Evolutionary conservation across 352 stramenopile species (phyloP), one percentile per base, ranked within the genome.

Genomic region (Pythium diclinum): DNA sequence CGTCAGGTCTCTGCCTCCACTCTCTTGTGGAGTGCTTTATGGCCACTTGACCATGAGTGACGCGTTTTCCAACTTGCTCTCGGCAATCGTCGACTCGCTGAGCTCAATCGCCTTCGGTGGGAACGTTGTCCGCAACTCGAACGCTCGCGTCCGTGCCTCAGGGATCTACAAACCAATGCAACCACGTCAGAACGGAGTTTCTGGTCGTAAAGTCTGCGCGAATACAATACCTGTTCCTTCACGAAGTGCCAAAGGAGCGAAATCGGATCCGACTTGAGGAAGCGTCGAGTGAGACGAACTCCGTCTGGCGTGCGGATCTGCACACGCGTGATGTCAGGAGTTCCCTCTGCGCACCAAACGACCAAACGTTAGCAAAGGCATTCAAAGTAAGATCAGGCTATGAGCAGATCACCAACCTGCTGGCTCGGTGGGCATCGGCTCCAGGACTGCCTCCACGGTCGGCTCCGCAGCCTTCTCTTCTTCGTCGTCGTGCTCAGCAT

Each of bases 31-130:
- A 13, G 5, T 11, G 42, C n/a, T 25, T 71, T 51, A 79, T 9
- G 65, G 53, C 86, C 86, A 94, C 51, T 92, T 83, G 66, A 94
- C 73, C 72, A 89, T 87, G 42, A 94, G 71, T 56, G 83, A 87
- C 44, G 83, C 82, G 61, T 92, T 92, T 53, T 83, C 81, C 10
- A 94, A 76, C 46, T 89, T 79, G 25, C 81, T 72, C 38, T 91
- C 83, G 40, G 76, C 73, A 46, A 94, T 78, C 17, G 79, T 79
- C 14, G 75, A 61, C 7, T 91, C 81, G 44, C 76, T 79, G 55
- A 81, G 81, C 8, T 68, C 68, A 28, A 94, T 67, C 3, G 72
- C 72, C 21, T 74, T 73, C 4, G 82, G 84, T 4, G 83, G 83
- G 57, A 85, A 91, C 38, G 80, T 63, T 56, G 81, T 90, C 47